Evolutionary conservation across 331 rosid genomes (phyloP).

Genomic region (Telfairia occidentalis): DNA sequence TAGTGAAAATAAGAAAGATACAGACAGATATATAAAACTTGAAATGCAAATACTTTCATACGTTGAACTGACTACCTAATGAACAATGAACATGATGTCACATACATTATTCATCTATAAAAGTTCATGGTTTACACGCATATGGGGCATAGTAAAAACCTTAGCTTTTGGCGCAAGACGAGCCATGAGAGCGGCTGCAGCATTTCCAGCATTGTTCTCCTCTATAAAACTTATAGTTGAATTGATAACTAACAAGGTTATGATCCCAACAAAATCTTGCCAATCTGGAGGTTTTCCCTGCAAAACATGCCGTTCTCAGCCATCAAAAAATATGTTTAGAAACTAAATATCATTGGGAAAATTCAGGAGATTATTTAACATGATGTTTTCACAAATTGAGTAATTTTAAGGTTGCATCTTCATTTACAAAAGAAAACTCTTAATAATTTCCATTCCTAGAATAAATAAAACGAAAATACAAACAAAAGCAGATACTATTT

Average conservation of each 20-base stretch:
- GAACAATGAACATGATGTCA: background rate
- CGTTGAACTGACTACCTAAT: background rate
- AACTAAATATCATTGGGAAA: background rate
- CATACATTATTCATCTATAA: background rate
- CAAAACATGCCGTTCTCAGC: background rate
- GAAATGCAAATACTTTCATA: background rate
- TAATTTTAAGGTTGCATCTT: background rate
- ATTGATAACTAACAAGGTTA: conserved; percentile 54
- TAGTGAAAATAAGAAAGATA: conserved; percentile 4
- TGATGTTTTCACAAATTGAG: background rate
- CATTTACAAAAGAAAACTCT: background rate
- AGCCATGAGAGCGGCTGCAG: conserved; percentile 89
- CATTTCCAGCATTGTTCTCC: conserved; percentile 94
- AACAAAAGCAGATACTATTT: background rate
- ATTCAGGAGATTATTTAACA: background rate
- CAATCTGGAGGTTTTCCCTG: conserved; percentile 84
- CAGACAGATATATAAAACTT: background rate
- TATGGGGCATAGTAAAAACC: conserved; percentile 22
- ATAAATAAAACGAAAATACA: background rate
- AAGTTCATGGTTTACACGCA: background rate
- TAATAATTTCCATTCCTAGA: background rate
- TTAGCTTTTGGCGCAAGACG: conserved; percentile 70
- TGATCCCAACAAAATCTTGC: conserved; percentile 84
- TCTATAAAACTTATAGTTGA: conserved; percentile 81
- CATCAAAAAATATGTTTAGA: background rate